A percentile compares a stretch with the other conserved stretches of the same genome.
These are phyloP conservation scores for Daldinia decipiens DNA, from an alignment of 495 filamentous ascomycete genomes.

Conservation along the genomic window DNA sequence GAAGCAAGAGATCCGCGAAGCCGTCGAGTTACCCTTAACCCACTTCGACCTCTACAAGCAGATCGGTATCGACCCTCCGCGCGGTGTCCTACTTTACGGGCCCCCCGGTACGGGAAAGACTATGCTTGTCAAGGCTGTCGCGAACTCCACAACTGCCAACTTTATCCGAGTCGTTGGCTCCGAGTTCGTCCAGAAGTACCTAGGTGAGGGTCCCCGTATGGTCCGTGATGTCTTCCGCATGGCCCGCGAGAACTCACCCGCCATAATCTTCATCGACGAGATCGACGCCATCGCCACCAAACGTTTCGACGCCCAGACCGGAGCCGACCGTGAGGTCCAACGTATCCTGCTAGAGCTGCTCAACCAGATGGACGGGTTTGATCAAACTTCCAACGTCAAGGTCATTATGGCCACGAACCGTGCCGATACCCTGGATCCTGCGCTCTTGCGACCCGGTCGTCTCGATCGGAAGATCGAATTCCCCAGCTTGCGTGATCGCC, in stretches of 20 bases:
- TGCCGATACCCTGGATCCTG: slow-evolving; percentile 95
- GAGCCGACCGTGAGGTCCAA: slow-evolving; percentile 97
- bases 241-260: slow-evolving; percentile 96
- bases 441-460: slow-evolving; percentile 91
- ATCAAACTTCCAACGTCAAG: slow-evolving; percentile 98
- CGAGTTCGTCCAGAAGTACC: slow-evolving; percentile 98
- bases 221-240: slow-evolving; percentile 99
- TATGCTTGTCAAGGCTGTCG: slow-evolving; percentile 98
- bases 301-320: slow-evolving; percentile 97
- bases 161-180: slow-evolving; percentile 99
- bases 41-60: slow-evolving; percentile 99
- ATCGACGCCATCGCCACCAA: slow-evolving; percentile 99
- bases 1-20: slow-evolving; percentile 98
- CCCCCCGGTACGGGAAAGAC: slow-evolving; percentile 98
- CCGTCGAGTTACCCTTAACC: slow-evolving; percentile 93
- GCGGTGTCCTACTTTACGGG: slow-evolving; percentile 94
- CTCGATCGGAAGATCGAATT: slow-evolving; percentile 99
- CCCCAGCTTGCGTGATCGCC: slow-evolving; percentile 86
- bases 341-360: slow-evolving; percentile 96
- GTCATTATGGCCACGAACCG: slow-evolving; percentile 99
- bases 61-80: slow-evolving; percentile 97
- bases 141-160: slow-evolving; percentile 96
- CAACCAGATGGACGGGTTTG: slow-evolving; percentile 99
- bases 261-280: slow-evolving; percentile 99
- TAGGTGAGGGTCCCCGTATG: slow-evolving; percentile 98